A percentile compares a stretch with the other conserved stretches of the same genome.
phyloP scores from a whole-genome alignment of 768 basidiomycete species.

The Hygrocybe coccinea region DNA sequence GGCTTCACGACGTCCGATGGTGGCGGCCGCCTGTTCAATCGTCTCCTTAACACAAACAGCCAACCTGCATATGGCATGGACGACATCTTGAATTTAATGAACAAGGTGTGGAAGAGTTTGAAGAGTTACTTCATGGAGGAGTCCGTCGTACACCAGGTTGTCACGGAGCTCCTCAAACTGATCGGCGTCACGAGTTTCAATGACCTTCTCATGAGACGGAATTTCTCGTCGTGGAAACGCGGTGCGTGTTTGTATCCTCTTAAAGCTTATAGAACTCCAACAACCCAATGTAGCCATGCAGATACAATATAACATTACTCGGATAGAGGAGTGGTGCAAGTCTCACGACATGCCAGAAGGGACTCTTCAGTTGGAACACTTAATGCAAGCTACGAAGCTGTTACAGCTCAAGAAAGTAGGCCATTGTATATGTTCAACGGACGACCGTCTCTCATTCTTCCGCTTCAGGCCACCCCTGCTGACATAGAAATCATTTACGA shows the following conservation, averaged over 20 bases:
- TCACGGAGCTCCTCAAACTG: slow-evolving; percentile 91
- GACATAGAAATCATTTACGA: slow-evolving; percentile 99
- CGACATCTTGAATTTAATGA: slow-evolving; percentile 91
- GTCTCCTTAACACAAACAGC: slow-evolving; percentile 79
- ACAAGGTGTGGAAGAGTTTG: slow-evolving; percentile 97
- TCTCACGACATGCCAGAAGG: slow-evolving; percentile 99
- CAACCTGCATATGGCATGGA: slow-evolving; percentile 97
- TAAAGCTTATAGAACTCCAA: neutral
- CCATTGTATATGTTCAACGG: neutral
- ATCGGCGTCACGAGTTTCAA: slow-evolving; percentile 98
- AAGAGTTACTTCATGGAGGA: slow-evolving; percentile 99
- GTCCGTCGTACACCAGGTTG: slow-evolving; percentile 89
- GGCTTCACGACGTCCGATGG: slow-evolving; percentile 97
- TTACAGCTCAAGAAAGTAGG: slow-evolving; percentile 93
- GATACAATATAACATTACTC: slow-evolving; percentile 99
- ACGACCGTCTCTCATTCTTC: neutral
- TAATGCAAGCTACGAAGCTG: slow-evolving; percentile 99
- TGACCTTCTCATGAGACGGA: slow-evolving; percentile 95
- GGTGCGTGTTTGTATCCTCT: slow-evolving; percentile 45
- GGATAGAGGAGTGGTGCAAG: slow-evolving; percentile 99
- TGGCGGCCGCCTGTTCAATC: slow-evolving; percentile 88
- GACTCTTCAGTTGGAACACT: slow-evolving; percentile 91
- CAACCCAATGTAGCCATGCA: slow-evolving; percentile 76
- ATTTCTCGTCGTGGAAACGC: slow-evolving; percentile 99
- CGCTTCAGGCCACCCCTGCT: slow-evolving; percentile 71